These are phyloP conservation scores for Blastocystis sp. DNA, from an alignment of 352 stramenopile species.

Conservation along the genomic window DNA sequence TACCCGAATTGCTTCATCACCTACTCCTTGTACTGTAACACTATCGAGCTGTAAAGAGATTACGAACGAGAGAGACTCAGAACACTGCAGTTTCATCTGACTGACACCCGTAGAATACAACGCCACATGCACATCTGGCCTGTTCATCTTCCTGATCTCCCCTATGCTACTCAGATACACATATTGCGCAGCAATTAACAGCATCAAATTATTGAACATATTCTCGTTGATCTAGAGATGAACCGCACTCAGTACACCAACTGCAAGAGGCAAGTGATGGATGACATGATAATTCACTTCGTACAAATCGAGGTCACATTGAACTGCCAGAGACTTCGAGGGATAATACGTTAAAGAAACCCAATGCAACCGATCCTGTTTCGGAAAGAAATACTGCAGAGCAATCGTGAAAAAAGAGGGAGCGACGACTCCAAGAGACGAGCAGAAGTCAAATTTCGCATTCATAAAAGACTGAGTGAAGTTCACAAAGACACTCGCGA, in stretches of 20 bases:
- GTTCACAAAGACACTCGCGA: neutral
- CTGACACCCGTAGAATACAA: neutral
- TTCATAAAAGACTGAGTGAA: neutral
- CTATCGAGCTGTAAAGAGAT: neutral
- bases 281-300: neutral
- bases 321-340: neutral
- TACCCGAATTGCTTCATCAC: neutral
- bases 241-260: neutral
- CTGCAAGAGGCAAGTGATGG: neutral
- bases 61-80: neutral
- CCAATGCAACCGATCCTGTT: neutral
- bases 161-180: neutral
- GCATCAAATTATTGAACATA: neutral
- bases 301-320: neutral
- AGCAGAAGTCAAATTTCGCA: neutral
- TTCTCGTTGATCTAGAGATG: neutral
- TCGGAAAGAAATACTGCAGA: neutral
- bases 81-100: neutral
- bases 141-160: neutral
- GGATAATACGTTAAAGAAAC: neutral
- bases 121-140: neutral
- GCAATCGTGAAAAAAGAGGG: constrained; percentile 10
- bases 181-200: constrained; percentile 13
- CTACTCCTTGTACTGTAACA: neutral
- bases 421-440: neutral